A percentile compares a stretch with the other conserved stretches of the same genome.
phyloP scores from a whole-genome alignment of 2,329 filamentous ascomycete genomes.

The Pseudocercospora eumusae region DNA sequence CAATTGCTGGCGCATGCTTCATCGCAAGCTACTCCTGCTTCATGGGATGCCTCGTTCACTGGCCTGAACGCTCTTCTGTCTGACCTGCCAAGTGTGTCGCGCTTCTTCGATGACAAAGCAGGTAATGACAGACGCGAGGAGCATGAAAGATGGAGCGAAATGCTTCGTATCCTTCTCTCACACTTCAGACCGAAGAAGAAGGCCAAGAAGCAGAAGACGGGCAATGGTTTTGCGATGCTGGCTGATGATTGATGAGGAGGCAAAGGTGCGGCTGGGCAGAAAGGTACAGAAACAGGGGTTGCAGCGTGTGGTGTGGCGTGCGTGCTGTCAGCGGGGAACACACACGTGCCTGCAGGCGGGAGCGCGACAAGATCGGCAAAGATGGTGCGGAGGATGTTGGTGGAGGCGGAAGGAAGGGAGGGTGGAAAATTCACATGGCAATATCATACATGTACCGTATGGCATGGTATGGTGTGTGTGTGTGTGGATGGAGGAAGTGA shows the following conservation, averaged over 20 bases:
- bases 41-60: slow-evolving; percentile 9
- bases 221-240: slow-evolving; percentile 25
- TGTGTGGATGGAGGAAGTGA: too few relatives aligned
- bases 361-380: background rate
- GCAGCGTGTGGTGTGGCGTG: background rate
- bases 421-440: background rate
- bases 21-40: slow-evolving; percentile 50
- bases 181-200: slow-evolving; percentile 43
- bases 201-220: slow-evolving; percentile 70
- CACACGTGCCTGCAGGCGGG: background rate
- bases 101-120: slow-evolving; percentile 22
- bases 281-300: background rate
- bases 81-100: slow-evolving; percentile 27
- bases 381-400: background rate
- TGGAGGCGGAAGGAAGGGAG: background rate
- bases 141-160: slow-evolving; percentile 20
- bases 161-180: slow-evolving; percentile 10
- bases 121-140: slow-evolving; percentile 12
- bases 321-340: background rate
- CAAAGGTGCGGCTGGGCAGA: too few relatives aligned
- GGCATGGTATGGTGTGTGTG: too few relatives aligned
- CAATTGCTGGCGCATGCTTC: slow-evolving; percentile 39
- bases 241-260: too few relatives aligned
- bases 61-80: slow-evolving; percentile 16
- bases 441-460: too few relatives aligned